These are phyloP conservation scores for Eugenia klotzschiana DNA, from an alignment of 441 rosid species.

Conservation along the genomic window DNA sequence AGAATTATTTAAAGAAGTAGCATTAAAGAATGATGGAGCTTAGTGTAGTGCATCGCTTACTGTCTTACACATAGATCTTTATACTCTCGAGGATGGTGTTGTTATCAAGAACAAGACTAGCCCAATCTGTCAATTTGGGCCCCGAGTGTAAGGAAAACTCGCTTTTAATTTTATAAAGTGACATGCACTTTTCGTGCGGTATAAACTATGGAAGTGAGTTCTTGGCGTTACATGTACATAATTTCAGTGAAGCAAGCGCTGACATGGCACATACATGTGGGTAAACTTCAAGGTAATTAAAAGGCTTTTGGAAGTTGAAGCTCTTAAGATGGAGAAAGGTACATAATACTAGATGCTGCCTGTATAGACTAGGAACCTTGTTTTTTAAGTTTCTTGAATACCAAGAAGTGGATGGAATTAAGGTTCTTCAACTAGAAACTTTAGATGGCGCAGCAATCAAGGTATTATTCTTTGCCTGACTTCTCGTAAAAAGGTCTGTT, in stretches of 20 bases:
- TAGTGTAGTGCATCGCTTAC: no score
- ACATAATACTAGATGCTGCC: neutral
- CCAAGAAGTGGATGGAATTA: slow-evolving; percentile 94
- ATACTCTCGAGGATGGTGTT: no score
- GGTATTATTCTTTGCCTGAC: slow-evolving; percentile 19
- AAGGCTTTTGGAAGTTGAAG: slow-evolving; percentile 78
- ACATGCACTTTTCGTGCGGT: no score
- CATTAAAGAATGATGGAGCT: no score
- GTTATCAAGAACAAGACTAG: no score
- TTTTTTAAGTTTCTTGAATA: neutral
- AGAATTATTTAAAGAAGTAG: no score
- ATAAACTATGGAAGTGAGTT: neutral
- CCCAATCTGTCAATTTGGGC: no score
- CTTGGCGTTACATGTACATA: neutral
- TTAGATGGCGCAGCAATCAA: slow-evolving; percentile 88
- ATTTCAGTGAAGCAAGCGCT: neutral
- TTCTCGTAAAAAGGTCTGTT: neutral
- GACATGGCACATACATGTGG: slow-evolving; percentile 44
- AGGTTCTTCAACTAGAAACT: slow-evolving; percentile 90
- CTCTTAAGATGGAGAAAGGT: slow-evolving; percentile 93
- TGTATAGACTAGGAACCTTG: neutral
- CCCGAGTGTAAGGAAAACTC: no score
- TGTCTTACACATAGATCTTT: no score
- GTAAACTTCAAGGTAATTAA: slow-evolving; percentile 73
- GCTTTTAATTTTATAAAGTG: no score